These are phyloP conservation scores for Violaceomyces palustris DNA, from an alignment of 1,284 basidiomycete species.

Conservation along the genomic window DNA sequence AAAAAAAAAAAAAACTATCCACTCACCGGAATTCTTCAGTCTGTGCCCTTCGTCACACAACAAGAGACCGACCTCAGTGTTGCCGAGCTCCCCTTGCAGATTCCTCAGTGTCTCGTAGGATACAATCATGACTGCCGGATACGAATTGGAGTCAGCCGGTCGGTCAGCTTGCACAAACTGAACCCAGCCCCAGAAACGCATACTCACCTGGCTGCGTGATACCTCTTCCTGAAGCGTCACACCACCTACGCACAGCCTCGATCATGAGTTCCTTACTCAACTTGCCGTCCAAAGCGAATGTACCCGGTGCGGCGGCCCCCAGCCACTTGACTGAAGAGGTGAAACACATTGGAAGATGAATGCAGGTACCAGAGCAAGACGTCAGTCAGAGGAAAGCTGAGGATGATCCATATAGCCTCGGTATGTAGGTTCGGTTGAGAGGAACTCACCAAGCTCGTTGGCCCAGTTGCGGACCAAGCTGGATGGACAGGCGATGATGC, in stretches of 20 bases:
- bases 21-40: slow-evolving; percentile 85
- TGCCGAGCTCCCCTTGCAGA: slow-evolving; percentile 43
- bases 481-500: slow-evolving; percentile 94
- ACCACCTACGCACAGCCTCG: slow-evolving; percentile 46
- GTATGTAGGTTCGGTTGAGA: too few species aligned
- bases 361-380: neutral
- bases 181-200: neutral
- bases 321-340: slow-evolving; percentile 42
- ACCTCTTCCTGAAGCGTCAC: slow-evolving; percentile 36
- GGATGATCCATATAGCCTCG: too few species aligned
- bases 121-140: slow-evolving; percentile 78
- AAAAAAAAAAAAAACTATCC: neutral
- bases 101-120: slow-evolving; percentile 87
- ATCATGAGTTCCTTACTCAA: slow-evolving; percentile 50
- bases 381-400: neutral
- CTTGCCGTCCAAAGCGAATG: slow-evolving; percentile 47
- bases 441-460: slow-evolving; percentile 77
- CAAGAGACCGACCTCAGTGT: slow-evolving; percentile 72
- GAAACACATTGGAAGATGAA: too few species aligned
- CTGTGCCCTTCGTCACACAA: slow-evolving; percentile 96
- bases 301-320: slow-evolving; percentile 42
- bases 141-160: neutral
- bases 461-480: slow-evolving; percentile 98
- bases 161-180: neutral
- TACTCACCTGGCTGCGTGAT: slow-evolving; percentile 39